Conservation (phyloP, 2,329 filamentous ascomycete genomes). For the Fusarium piperis region DNA sequence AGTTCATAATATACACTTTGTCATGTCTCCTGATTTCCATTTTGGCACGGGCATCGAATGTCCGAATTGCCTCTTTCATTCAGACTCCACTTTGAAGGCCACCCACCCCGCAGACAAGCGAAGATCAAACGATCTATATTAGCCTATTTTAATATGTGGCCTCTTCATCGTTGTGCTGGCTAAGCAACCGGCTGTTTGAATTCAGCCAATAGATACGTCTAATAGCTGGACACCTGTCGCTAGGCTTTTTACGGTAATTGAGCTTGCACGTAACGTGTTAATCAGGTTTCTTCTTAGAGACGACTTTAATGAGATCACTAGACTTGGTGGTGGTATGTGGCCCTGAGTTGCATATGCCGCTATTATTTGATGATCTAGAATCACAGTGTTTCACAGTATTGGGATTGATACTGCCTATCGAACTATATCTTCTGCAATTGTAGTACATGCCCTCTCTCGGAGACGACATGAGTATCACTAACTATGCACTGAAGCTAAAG, state of each 20-base stretch:
- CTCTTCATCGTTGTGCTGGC: background rate
- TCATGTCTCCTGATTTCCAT: background rate
- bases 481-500: background rate
- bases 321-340: background rate
- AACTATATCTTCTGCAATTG: background rate
- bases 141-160: background rate
- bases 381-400: background rate
- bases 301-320: background rate
- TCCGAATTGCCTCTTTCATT: constrained; percentile 23
- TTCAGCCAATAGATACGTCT: background rate
- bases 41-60: background rate
- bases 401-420: background rate
- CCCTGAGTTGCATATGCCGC: background rate
- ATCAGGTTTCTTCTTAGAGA: background rate
- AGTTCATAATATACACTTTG: background rate
- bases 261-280: background rate
- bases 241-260: background rate
- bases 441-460: background rate
- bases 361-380: background rate
- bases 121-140: background rate
- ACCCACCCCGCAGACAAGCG: background rate
- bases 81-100: background rate
- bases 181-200: background rate
- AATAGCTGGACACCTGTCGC: background rate
- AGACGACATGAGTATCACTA: background rate